These are phyloP conservation scores for Galerina marginata DNA, from an alignment of 768 basidiomycete species.

Conservation along the genomic window DNA sequence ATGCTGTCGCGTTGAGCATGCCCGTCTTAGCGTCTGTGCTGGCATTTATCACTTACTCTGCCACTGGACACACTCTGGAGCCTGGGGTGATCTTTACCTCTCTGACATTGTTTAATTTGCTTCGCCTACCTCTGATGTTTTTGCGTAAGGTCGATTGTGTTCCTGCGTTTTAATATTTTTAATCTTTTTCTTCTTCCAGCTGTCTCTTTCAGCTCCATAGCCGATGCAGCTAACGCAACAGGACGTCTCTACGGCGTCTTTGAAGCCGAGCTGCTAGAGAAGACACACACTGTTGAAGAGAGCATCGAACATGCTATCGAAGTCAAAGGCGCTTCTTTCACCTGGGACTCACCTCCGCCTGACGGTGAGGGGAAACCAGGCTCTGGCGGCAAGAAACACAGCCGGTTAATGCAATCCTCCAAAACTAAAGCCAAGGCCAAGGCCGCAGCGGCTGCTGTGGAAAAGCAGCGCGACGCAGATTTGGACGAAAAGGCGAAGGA, in stretches of 20 bases:
- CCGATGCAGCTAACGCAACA: constrained; percentile 85
- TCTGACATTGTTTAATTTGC: constrained; percentile 82
- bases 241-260: constrained; percentile 81
- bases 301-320: constrained; percentile 67
- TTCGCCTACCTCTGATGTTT: constrained; percentile 84
- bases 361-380: constrained; percentile 38
- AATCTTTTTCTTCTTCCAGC: constrained; percentile 44
- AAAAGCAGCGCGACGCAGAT: constrained; percentile 18
- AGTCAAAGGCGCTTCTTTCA: constrained; percentile 74
- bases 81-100: constrained; percentile 84
- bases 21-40: constrained; percentile 82
- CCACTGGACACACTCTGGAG: constrained; percentile 68
- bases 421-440: constrained; percentile 27
- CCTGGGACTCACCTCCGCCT: constrained; percentile 83
- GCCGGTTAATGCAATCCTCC: not conserved
- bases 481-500: constrained; percentile 34
- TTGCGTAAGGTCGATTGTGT: constrained; percentile 44
- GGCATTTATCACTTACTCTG: constrained; percentile 77
- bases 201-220: constrained; percentile 73
- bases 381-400: constrained; percentile 11
- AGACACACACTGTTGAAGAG: constrained; percentile 59
- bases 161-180: constrained; percentile 12
- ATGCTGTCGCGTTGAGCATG: constrained; percentile 71
- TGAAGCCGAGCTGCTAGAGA: constrained; percentile 76
- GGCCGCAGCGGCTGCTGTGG: constrained; percentile 36